Evolutionary conservation across 2,329 filamentous ascomycete genomes (phyloP), one percentile per base, ranked within the genome.

Genomic region (Reticulascus tulasneorum): DNA sequence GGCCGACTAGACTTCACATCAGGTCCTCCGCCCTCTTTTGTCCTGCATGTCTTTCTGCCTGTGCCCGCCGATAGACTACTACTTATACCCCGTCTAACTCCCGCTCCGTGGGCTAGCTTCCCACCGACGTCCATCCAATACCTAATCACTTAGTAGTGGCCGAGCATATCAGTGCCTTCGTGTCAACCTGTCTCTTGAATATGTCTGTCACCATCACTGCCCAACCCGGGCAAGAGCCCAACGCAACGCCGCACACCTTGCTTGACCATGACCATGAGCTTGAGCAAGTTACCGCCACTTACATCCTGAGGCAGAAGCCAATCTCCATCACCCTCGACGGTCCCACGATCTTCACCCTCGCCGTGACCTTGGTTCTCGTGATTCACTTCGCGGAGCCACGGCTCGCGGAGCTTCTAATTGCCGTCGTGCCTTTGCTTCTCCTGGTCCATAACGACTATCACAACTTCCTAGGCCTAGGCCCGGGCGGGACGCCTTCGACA

Each of bases 401-500:
- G n/a, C 48, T 71, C 15, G 65, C 73, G 25, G 67, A 75, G 45
- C 52, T 66, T 32, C 51, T 79, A 31, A 64, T 81, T 33, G 53
- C 69, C 15, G 47, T 73, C n/a, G 55, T 70, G 7, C 74, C 75
- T 2, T 30, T 69, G 18, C 44, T 66, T 20, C 55, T 77, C 7
- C 64, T 75, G 41, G 60, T 86, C 49, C 77, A 79, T 53, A 77
- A 79, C 53, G 85, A 91, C 66, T 93, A 88, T 60, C 65, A 70
- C 35, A 83, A 82, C 55, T 93, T 88, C 61, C 66, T 91, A 45
- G 75, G 75, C 24, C 77, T 94, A 15, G 87, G 87, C 0, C 86
- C 86, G 1, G 87, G 87, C 17, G 87, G 87, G 40, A 91, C 85
- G 0, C 86, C 87, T 1, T 73, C 81, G 4, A 93, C 84, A 1